Evolutionary conservation across 805 yeast genomes (phyloP), one percentile per base, ranked within the genome.

Genomic region (Myxozyma neglecta): DNA sequence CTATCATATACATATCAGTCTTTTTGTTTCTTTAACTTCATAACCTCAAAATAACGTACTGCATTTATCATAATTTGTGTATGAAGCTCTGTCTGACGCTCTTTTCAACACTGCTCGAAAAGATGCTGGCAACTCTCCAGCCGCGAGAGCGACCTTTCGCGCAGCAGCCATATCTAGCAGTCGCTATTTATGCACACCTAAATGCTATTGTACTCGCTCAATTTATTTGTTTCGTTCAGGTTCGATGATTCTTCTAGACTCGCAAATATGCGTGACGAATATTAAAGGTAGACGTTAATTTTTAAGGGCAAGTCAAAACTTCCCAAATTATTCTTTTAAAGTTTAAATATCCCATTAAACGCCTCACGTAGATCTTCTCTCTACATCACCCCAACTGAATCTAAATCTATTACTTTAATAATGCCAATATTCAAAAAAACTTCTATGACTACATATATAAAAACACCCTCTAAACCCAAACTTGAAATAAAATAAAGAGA

Each of bases 31-130:
- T 20, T 42, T 42, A 6, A 1, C 10, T 24, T 10, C 47, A 14
- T 13, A 8, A 16, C 53, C n/a, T 20, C 18, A 51, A 34, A 7
- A 34, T 4, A 24, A 40, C 56, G 6, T 43, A 53, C 56, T 42
- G 35, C 49, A 53, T 16, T 34, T 42, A 18, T 54, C 52, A 37
- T 54, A 39, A 54, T 47, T 46, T 36, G 42, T 47, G 24, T 34
- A 45, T n/a, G 46, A 37, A 45, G 57, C 35, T 45, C 51, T 43
- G 34, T 54, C 51, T 8, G 36, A 37, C 8, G 35, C 39, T 18
- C 44, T 35, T 13, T 50, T 50, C 44, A 50, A 18, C 16, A n/a
- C 16, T 11, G 53, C 1, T 20, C 39, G 16, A 35, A 50, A 50
- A 50, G 44, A 37, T 4, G 10, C 7, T 35, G 53, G 53, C n/a